Evolutionary conservation across 2,329 filamentous ascomycete genomes (phyloP), one percentile per base, ranked within the genome.

Genomic region (Pseudogymnoascus sp.): DNA sequence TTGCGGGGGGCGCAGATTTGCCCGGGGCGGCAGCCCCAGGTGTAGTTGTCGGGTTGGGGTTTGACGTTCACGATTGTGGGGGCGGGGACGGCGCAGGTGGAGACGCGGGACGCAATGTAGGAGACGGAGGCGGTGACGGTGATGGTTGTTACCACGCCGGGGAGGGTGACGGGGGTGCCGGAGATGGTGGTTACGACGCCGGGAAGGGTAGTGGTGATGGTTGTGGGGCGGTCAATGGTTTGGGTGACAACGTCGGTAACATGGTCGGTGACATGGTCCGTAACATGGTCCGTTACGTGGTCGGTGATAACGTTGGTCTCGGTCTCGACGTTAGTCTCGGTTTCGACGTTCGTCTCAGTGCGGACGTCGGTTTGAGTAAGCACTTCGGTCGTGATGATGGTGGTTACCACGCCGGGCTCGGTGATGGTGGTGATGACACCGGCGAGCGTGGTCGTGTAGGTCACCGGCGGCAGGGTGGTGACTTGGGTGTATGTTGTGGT

Each of bases 1-100:
- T 71, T 74, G 3, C 68, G 68, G 11, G 75, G 75, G 58, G 69
- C 71, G 59, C 77, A 79, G 15, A 78, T 67, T 50, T 67, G 75
- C 13, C 75, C 76, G 11, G 77, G 76, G 36, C 73, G 69, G 62
- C 77, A 79, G 40, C 77, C 77, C 74, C 75, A 77, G 9, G 72
- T 72, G 31, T 72, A 72, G 59, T 70, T 64, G 1, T 54, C 39
- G 1, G 65, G 59, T 6, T 37, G 39, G 39, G 39, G 39, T 4
- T 41, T 41, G 1, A 41, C 4, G 39, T 41, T 41, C 4, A 3
- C 4, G 39, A 24, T 24, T 24, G 37, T 40, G 3, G 39, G 39
- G 9, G 39, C 39, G 17, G 39, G 39, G 10, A 41, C 21, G 47
- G n/a, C 5, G 50, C 41, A 36, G 29, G n/a, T 36, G 54, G 13